Base-by-base conservation (phyloP, 106 monocot genomes). In the Phalaenopsis aphrodite region DNA sequence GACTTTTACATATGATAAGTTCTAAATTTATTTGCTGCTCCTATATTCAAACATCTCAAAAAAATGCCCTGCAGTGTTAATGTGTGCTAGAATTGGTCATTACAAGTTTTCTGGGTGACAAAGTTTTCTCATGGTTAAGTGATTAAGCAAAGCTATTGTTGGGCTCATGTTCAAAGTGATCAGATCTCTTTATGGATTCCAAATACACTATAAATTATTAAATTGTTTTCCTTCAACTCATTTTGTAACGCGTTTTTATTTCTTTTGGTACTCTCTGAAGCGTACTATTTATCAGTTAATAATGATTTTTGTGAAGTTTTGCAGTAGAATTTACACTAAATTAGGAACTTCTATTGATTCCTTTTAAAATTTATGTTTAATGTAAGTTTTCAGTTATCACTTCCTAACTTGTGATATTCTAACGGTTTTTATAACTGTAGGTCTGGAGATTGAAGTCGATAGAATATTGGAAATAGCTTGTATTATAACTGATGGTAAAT, bases 391-490 rank as follows among this genome's bases (percentile, higher is more conserved):
- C 8, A 45, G 19, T 18, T 17, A 18, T n/a, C 36, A 74, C 45
- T 42, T 12, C 19, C 0, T 8, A 74, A 18, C n/a, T 74, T 74
- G 12, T n/a, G n/a, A 42, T 19, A 19, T 74, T 42, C 19, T 42
- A 74, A 42, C 74, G 14, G 43, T 43, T 74, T 49, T 41, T 68
- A 3, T 36, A 23, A 52, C 0, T 82, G 78, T 78, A 99, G 98
- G 98, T 78, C 83, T 99, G 85, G 66, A 93, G 88, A 78, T 94
- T 84, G 85, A 91, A 86, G 85, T 85, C 76, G 98, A 99, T 64
- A 86, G 92, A 75, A 99, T 94, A 83, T 82, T 99, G 80, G 98
- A 99, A 88, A 99, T 99, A 68, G 94, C 94, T 86, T 99, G 98
- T 91, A 67, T 99, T 78, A 80, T 99, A 81, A 99, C 98, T 66